Base-by-base conservation (phyloP, 192 early-diverging fungal species). In the Coemansia sp. region DNA sequence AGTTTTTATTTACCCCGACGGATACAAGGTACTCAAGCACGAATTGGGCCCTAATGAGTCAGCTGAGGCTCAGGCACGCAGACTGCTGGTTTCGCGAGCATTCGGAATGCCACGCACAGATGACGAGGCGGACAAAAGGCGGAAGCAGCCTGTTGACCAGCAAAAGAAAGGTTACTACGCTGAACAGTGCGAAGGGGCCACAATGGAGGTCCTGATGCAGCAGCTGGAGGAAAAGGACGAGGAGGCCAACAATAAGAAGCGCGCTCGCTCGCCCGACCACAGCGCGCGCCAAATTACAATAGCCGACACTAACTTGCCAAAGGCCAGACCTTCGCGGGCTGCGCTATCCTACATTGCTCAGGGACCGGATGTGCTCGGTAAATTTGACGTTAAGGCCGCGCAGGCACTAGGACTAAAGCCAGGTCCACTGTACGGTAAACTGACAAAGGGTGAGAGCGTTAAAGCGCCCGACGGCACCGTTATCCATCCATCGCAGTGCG, bases 371-470 rank as follows among this genome's bases (percentile, higher is more conserved):
- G 84, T 90, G 27, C 88, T 86, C 0, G 93, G 94, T 24, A 96
- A 95, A 68, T 95, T 98, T 72, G 83, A 92, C 62, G 77, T 87
- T 10, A 36, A 86, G 32, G 86, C 86, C 0, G 94, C 94, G 10
- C 39, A 73, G 22, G 83, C 71, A 24, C 84, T 96, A 2, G 92
- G 91, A 2, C 78, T 95, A 0, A 81, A 82, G 51, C 86, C 88
- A 1, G 94, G 94, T 0, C 87, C 75, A 6, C 63, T 79, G 7
- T 91, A 84, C 73, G 75, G 89, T 0, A 62, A 85, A 27, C 84
- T 95, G 31, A 83, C 84, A 2, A 72, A 67, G 6, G 94, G 93
- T 15, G 82, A 87, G 44, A 77, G 84, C 32, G 86, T 92, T 2
- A 74, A 72, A 2, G 65, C 86, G 2, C 65, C 83, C 0, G 84